Percentiles rank a stretch among this genome's conserved stretches.
Conservation (phyloP, 192 early-diverging fungal species). For the Geranomyces variabilis region DNA sequence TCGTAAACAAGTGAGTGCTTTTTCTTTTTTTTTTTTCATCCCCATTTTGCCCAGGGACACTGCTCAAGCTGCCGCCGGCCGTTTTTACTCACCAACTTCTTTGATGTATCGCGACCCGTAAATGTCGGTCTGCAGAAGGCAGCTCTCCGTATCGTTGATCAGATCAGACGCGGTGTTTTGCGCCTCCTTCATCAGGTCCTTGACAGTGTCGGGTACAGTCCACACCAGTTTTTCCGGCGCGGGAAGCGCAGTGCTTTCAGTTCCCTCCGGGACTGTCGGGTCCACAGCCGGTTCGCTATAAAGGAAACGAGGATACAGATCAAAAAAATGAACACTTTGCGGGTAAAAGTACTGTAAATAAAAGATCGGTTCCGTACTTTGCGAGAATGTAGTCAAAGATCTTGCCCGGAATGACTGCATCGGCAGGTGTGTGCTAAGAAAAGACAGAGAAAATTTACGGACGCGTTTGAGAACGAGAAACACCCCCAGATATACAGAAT, state of each 20-base stretch:
- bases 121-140: slow-evolving; percentile 66
- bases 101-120: slow-evolving; percentile 90
- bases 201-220: slow-evolving; percentile 61
- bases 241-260: slow-evolving; percentile 33
- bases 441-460: neutral
- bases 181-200: slow-evolving; percentile 63
- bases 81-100: slow-evolving; percentile 56
- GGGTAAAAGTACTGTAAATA: too few relatives aligned
- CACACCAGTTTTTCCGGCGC: slow-evolving; percentile 73
- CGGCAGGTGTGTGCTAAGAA: slow-evolving; percentile 80
- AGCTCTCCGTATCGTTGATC: slow-evolving; percentile 73
- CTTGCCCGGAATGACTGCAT: slow-evolving; percentile 86
- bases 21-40: too few relatives aligned
- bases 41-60: too few relatives aligned
- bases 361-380: too few relatives aligned
- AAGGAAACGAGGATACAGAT: neutral
- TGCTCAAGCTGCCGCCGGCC: too few relatives aligned
- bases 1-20: too few relatives aligned
- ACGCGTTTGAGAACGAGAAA: too few relatives aligned
- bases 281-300: slow-evolving; percentile 59
- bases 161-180: slow-evolving; percentile 62
- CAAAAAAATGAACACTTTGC: too few relatives aligned
- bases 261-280: slow-evolving; percentile 37
- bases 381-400: slow-evolving; percentile 72
- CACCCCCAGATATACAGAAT: too few relatives aligned